Conservation (phyloP, 495 filamentous ascomycete genomes). For the Xylaria nigripes region DNA sequence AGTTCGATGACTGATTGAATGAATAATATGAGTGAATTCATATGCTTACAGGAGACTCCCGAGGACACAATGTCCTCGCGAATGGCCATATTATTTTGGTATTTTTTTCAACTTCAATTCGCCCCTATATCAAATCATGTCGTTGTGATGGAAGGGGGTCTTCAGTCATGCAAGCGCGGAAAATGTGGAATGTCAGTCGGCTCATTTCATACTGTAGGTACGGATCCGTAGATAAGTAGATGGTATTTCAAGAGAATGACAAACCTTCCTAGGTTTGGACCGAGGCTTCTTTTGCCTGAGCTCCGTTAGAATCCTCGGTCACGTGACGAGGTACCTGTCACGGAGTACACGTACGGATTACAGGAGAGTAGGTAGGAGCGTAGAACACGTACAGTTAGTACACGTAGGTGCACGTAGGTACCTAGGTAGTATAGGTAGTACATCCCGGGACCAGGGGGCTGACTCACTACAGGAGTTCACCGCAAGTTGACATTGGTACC, state of each 20-base stretch:
- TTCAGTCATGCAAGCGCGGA: background rate
- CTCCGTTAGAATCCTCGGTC: background rate
- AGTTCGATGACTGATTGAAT: too few species aligned
- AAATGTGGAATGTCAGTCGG: background rate
- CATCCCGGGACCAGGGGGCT: background rate
- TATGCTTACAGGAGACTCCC: constrained; percentile 59
- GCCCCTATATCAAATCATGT: constrained; percentile 11
- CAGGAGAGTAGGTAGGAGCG: too few species aligned
- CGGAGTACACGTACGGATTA: background rate
- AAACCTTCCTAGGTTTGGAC: constrained; percentile 6
- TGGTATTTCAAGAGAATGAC: constrained; percentile 10
- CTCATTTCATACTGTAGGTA: background rate
- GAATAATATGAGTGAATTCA: too few species aligned
- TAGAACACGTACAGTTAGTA: background rate
- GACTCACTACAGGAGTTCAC: background rate
- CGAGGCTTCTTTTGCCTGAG: background rate
- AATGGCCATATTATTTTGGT: too few species aligned
- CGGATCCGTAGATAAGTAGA: background rate
- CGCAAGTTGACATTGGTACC: background rate
- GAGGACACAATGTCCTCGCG: constrained; percentile 81
- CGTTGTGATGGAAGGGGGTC: constrained; percentile 8
- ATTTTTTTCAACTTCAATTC: constrained; percentile 21
- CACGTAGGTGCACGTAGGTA: too few species aligned
- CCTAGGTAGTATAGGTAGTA: too few species aligned
- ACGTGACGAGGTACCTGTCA: background rate